Evolutionary conservation across 768 basidiomycete genomes (phyloP).

Genomic region (Termitomyces sp.): DNA sequence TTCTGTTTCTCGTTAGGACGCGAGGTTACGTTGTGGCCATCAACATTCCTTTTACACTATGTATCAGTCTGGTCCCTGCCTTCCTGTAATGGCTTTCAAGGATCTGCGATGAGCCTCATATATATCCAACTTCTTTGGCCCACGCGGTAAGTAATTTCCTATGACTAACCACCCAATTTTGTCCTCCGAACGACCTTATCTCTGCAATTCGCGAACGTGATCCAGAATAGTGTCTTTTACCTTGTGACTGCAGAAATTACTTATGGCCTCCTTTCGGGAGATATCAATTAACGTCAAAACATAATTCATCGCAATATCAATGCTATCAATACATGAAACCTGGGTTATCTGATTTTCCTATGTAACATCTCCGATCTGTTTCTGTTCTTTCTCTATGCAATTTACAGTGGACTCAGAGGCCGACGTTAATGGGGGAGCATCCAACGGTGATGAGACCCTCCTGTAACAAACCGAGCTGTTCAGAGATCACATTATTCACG

Average conservation of each 20-base stretch:
- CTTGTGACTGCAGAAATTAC: background rate
- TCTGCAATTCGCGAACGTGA: background rate
- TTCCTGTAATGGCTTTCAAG: background rate
- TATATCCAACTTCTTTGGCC: no score
- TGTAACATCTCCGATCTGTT: background rate
- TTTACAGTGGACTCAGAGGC: background rate
- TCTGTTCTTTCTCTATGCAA: background rate
- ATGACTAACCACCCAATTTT: background rate
- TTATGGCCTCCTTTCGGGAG: no score
- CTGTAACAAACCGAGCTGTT: background rate
- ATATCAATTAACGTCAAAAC: background rate
- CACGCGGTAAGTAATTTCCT: background rate
- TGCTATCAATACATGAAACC: background rate
- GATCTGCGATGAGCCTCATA: no score
- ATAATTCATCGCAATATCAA: background rate
- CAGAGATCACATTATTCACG: background rate
- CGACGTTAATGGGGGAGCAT: constrained; percentile 10
- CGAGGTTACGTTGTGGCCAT: background rate
- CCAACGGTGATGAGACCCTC: constrained; percentile 14
- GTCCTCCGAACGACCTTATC: background rate
- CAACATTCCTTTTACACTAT: background rate
- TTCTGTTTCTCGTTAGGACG: background rate
- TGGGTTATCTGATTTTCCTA: background rate
- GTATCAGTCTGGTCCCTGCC: no score
- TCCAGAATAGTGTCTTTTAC: background rate